Percentiles rank a stretch among this genome's conserved stretches.
phyloP scores from a whole-genome alignment of 306 rosid genomes.

The Cicer cuneatum region DNA sequence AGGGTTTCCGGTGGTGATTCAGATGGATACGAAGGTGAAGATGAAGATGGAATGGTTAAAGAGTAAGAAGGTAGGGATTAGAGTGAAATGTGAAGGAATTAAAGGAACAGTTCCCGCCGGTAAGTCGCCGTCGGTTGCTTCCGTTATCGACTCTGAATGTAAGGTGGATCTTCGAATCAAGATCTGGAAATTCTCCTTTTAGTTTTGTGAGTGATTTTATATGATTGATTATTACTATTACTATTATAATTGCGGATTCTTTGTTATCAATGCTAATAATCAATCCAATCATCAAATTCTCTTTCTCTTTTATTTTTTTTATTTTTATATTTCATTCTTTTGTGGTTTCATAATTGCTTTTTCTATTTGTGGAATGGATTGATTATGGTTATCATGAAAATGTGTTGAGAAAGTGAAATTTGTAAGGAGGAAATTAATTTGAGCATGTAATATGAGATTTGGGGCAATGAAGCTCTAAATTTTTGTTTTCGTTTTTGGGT shows the following conservation, averaged over 20 bases:
- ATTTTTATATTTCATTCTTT: slow-evolving; percentile 28
- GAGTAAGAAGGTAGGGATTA: slow-evolving; percentile 78
- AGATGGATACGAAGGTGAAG: slow-evolving; percentile 84
- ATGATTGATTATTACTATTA: slow-evolving; percentile 20
- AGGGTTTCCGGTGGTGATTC: slow-evolving; percentile 69
- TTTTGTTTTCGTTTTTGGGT: slow-evolving; percentile 12
- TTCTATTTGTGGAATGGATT: slow-evolving; percentile 38
- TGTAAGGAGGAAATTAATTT: slow-evolving; percentile 6
- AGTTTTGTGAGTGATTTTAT: not conserved
- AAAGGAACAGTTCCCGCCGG: slow-evolving; percentile 69
- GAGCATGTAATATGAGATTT: slow-evolving; percentile 50
- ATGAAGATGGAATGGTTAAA: slow-evolving; percentile 75
- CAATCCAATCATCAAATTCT: slow-evolving; percentile 46
- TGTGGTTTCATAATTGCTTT: slow-evolving; percentile 27
- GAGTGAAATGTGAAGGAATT: slow-evolving; percentile 77
- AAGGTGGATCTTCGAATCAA: slow-evolving; percentile 95
- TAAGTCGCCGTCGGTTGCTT: slow-evolving; percentile 81
- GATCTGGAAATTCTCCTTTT: slow-evolving; percentile 93
- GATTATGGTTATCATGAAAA: slow-evolving; percentile 37
- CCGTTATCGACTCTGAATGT: slow-evolving; percentile 72
- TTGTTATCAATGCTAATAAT: slow-evolving; percentile 43
- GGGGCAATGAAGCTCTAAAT: slow-evolving; percentile 35
- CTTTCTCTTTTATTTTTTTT: not conserved
- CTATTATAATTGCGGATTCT: slow-evolving; percentile 27
- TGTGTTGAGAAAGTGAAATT: slow-evolving; percentile 38